Percentiles rank a stretch among this genome's conserved stretches.
phyloP scores from a whole-genome alignment of 768 basidiomycete species.

The Phaeolepiota aurea region DNA sequence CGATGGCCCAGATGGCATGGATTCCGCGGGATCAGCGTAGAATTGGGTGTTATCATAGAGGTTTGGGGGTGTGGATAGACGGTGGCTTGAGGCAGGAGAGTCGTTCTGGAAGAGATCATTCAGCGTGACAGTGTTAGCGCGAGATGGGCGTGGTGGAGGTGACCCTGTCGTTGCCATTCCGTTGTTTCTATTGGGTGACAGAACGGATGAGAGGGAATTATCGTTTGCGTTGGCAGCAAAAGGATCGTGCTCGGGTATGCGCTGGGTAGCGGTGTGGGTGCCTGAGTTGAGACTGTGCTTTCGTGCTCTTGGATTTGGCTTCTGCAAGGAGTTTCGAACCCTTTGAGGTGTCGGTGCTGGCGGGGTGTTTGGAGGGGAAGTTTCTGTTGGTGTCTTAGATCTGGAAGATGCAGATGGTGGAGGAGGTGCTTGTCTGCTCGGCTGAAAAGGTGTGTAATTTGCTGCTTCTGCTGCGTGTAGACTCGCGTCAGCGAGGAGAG shows the following conservation, averaged over 20 bases:
- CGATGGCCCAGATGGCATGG: slow-evolving; percentile 25
- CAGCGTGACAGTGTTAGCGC: slow-evolving; percentile 77
- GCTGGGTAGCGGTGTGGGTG: slow-evolving; percentile 22
- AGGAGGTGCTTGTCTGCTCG: slow-evolving; percentile 28
- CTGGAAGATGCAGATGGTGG: slow-evolving; percentile 32
- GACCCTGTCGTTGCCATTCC: slow-evolving; percentile 30
- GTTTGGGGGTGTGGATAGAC: slow-evolving; percentile 39
- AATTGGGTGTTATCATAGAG: slow-evolving; percentile 28
- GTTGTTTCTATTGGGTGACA: slow-evolving; percentile 20
- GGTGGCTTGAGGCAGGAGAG: slow-evolving; percentile 32
- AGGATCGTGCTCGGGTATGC: slow-evolving; percentile 45
- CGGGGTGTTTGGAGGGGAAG: slow-evolving; percentile 15
- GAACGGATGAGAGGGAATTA: slow-evolving; percentile 19
- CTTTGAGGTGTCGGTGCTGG: slow-evolving; percentile 22
- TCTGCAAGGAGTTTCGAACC: slow-evolving; percentile 55
- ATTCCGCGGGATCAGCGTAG: slow-evolving; percentile 36
- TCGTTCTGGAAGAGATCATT: slow-evolving; percentile 59
- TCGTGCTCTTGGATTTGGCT: slow-evolving; percentile 41
- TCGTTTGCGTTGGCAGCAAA: slow-evolving; percentile 36
- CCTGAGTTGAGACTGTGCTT: slow-evolving; percentile 43
- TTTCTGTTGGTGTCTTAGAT: slow-evolving; percentile 40
- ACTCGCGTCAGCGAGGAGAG: slow-evolving; percentile 56
- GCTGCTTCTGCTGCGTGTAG: slow-evolving; percentile 46
- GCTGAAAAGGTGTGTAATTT: slow-evolving; percentile 24
- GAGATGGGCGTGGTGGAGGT: slow-evolving; percentile 73